A percentile compares a stretch with the other conserved stretches of the same genome.
Conservation (phyloP, 2,329 filamentous ascomycete species). For the Stachybotrys echinatus region DNA sequence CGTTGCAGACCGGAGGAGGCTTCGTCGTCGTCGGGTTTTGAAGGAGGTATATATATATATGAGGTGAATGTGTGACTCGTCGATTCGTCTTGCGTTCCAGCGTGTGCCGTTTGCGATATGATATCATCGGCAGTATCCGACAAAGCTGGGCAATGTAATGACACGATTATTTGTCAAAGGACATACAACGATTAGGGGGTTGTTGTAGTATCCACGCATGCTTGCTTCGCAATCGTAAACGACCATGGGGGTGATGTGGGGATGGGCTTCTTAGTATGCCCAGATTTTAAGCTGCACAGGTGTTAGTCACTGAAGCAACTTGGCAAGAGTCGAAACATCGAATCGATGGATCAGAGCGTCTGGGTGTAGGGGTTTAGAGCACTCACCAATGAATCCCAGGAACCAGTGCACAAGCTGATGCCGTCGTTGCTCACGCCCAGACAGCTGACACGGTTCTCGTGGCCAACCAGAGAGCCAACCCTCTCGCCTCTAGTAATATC, state of each 20-base stretch:
- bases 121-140: not conserved
- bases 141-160: not conserved
- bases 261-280: constrained; percentile 57
- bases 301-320: not conserved
- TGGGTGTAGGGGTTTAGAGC: not conserved
- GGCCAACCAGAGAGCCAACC: constrained; percentile 91
- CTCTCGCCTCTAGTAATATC: constrained; percentile 95
- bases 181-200: constrained; percentile 11
- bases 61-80: constrained; percentile 26
- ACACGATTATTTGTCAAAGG: not conserved
- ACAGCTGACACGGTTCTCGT: constrained; percentile 98
- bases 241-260: not conserved
- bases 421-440: constrained; percentile 98
- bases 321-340: not conserved
- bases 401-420: constrained; percentile 98
- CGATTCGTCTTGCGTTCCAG: constrained; percentile 31
- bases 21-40: constrained; percentile 10
- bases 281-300: constrained; percentile 71
- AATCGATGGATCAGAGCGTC: not conserved
- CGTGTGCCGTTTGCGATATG: not conserved
- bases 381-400: constrained; percentile 97
- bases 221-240: not conserved
- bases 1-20: constrained; percentile 14
- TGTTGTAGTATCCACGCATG: constrained; percentile 15
- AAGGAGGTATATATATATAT: constrained; percentile 20